Base-by-base conservation (phyloP, 2,329 filamentous ascomycete species). In the Phialemoniopsis sp. region DNA sequence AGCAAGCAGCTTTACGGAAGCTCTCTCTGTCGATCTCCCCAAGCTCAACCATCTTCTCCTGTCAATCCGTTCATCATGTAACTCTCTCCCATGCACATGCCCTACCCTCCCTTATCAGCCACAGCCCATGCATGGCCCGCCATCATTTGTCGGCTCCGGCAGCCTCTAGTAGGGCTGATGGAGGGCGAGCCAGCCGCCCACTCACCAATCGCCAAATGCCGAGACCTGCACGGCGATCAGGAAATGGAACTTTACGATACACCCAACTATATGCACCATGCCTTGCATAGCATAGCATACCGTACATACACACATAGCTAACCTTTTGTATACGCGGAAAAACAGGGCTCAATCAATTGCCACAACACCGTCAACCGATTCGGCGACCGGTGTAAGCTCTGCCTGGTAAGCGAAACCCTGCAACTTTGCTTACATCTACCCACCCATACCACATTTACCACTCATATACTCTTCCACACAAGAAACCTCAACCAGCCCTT, bases 341-440 rank as follows among this genome's bases (percentile, higher is more conserved):
- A 8, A 10, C 34, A 64, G 61, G 54, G 56, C 49, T 58, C 56
- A 12, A 55, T 59, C 40, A 56, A 59, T 42, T 65, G 62, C 52
- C 58, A 56, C 38, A 64, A 64, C 40, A 54, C 47, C 3, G 62
- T 64, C 18, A 42, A 46, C 31, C 55, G 50, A 33, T 65, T 65
- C 36, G 62, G 62, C 9, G 59, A 64, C 26, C 46, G 57, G 30
- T 65, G 61, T 47, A 57, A 54, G 45, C 53, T 62, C 17, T 65
- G 62, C 41, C 45, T 56, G 14, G 59, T 61, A 43, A 46, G 56
- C 46, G 6, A 16, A 28, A 13, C 10, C 39, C 19, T 14, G 32
- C 17, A 34, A 29, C 33, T 39, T 37, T 40, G 13, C 35, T 15
- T 15, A 7, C 17, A 4, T 10, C 34, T 16, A 13, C 28, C 16